A percentile compares a stretch with the other conserved stretches of the same genome.
phyloP scores from a whole-genome alignment of 805 yeast genomes.

The Ascoidea asiatica region DNA sequence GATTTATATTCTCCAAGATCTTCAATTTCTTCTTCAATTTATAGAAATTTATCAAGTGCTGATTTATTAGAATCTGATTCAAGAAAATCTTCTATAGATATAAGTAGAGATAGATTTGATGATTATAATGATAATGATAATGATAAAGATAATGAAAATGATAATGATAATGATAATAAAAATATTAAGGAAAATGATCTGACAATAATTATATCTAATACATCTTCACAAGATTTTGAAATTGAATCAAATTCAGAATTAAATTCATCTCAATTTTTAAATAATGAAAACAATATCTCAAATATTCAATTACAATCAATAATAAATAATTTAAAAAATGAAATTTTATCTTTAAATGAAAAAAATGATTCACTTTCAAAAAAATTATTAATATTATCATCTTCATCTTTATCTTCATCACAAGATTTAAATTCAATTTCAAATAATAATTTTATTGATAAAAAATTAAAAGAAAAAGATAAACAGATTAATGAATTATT shows the following conservation, averaged over 20 bases:
- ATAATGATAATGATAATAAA: neutral
- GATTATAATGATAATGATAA: neutral
- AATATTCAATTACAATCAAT: conserved; percentile 7
- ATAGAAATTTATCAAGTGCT: no score
- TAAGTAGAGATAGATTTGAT: neutral
- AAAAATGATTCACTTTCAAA: neutral
- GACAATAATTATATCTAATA: neutral
- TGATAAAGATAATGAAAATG: neutral
- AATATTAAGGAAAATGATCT: neutral
- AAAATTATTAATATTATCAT: neutral
- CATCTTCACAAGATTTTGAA: no score
- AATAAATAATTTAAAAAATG: conserved; percentile 2
- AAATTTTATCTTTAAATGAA: neutral
- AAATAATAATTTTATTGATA: conserved; percentile 10
- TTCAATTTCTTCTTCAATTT: neutral
- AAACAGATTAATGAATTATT: conserved; percentile 49
- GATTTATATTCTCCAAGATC: neutral
- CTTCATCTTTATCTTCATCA: conserved; percentile 2
- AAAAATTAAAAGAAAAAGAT: conserved; percentile 32
- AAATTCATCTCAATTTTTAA: neutral
- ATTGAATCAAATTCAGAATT: neutral
- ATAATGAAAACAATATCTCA: neutral
- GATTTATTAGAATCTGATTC: no score
- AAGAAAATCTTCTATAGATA: no score
- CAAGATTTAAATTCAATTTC: neutral